Conservation (phyloP, 2,329 filamentous ascomycete genomes). For the Onygenales sp. region DNA sequence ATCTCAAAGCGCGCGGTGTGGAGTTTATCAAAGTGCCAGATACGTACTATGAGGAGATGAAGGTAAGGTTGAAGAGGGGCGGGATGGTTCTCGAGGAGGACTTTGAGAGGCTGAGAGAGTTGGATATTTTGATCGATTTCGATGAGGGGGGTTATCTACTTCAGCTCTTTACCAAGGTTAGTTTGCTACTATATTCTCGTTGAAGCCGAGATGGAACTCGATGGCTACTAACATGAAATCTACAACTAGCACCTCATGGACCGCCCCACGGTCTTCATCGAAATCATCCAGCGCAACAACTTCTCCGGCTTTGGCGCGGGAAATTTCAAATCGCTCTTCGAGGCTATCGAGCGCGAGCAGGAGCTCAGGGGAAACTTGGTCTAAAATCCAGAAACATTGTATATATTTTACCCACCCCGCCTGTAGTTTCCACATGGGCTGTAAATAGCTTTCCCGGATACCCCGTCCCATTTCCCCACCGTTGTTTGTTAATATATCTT, state of each 20-base stretch:
- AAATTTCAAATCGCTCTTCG: constrained; percentile 91
- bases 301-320: constrained; percentile 90
- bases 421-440: too few relatives aligned
- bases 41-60: constrained; percentile 78
- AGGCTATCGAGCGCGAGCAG: constrained; percentile 92
- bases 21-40: constrained; percentile 85
- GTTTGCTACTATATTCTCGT: constrained; percentile 1
- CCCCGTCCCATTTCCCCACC: too few relatives aligned
- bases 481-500: too few relatives aligned
- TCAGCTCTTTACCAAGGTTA: constrained; percentile 61
- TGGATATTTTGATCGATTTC: constrained; percentile 91
- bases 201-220: background rate
- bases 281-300: constrained; percentile 87
- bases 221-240: too few relatives aligned
- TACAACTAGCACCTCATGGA: constrained; percentile 65
- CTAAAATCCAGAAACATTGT: constrained; percentile 11
- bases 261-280: constrained; percentile 87
- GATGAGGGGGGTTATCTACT: constrained; percentile 81
- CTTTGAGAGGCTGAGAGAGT: constrained; percentile 69
- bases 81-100: constrained; percentile 62
- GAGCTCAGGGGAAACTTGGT: constrained; percentile 69
- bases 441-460: too few relatives aligned
- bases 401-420: background rate
- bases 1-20: constrained; percentile 74
- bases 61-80: constrained; percentile 56